These are phyloP conservation scores for Populus alba DNA, from an alignment of 345 rosid genomes.

Conservation along the genomic window DNA sequence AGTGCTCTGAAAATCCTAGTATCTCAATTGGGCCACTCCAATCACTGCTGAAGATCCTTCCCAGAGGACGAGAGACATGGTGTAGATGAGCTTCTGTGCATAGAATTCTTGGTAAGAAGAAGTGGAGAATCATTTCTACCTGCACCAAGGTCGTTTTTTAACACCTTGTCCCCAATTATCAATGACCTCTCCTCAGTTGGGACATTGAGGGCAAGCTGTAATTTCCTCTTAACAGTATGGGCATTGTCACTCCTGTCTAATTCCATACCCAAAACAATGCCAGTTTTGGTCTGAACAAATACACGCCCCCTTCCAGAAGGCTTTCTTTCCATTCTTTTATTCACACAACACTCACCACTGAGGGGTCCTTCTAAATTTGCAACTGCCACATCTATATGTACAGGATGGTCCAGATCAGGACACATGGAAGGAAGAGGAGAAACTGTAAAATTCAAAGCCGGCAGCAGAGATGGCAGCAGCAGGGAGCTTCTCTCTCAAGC, in stretches of 20 bases:
- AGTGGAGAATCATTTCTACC: conserved; percentile 43
- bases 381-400: conserved; percentile 30
- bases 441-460: conserved; percentile 9
- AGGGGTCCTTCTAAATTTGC: conserved; percentile 26
- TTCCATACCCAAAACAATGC: conserved; percentile 44
- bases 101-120: conserved; percentile 34
- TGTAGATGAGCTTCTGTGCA: conserved; percentile 46
- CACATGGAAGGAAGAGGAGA: conserved; percentile 33
- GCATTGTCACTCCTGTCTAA: conserved; percentile 46
- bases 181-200: conserved; percentile 45
- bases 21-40: conserved; percentile 41
- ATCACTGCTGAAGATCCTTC: conserved; percentile 40
- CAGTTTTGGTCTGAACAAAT: conserved; percentile 47
- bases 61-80: conserved; percentile 44
- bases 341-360: conserved; percentile 27
- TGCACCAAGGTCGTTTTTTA: conserved; percentile 38
- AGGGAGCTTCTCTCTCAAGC: conserved; percentile 48
- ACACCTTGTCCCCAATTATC: conserved; percentile 40
- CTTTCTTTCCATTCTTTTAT: conserved; percentile 29
- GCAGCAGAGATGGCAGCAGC: conserved; percentile 16
- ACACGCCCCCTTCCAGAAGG: conserved; percentile 37
- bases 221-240: conserved; percentile 41
- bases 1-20: conserved; percentile 33
- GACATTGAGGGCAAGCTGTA: conserved; percentile 43
- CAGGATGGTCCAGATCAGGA: conserved; percentile 30